These are phyloP conservation scores for Rhodotorula sp. DNA, from an alignment of 1,284 basidiomycete genomes.

Conservation along the genomic window DNA sequence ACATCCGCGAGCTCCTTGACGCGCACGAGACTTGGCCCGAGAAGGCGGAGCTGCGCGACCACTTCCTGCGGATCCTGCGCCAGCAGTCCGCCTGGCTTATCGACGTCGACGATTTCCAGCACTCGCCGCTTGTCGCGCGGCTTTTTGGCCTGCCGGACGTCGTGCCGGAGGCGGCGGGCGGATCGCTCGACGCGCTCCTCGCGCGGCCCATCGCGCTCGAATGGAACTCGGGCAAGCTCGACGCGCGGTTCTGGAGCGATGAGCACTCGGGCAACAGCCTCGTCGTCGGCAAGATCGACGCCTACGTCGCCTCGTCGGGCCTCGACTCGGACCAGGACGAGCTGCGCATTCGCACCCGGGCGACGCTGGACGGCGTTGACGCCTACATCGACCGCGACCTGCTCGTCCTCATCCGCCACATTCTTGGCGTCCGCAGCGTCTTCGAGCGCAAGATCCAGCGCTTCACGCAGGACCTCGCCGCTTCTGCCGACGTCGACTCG, in stretches of 20 bases:
- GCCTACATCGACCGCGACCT: constrained; percentile 32
- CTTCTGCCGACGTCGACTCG: background rate
- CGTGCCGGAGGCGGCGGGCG: background rate
- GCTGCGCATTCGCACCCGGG: constrained; percentile 8
- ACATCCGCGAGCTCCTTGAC: background rate
- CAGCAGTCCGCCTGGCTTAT: constrained; percentile 40
- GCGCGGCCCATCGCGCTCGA: background rate
- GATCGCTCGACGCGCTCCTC: background rate
- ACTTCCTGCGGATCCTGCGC: constrained; percentile 16
- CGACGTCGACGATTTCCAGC: constrained; percentile 31
- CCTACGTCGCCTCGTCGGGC: constrained; percentile 20
- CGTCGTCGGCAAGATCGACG: constrained; percentile 17
- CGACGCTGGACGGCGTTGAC: constrained; percentile 12
- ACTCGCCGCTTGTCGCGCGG: constrained; percentile 17
- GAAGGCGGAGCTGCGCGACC: background rate
- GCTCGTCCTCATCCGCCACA: constrained; percentile 37
- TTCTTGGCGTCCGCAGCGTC: constrained; percentile 26
- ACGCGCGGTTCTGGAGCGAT: constrained; percentile 24
- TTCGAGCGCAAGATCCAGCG: constrained; percentile 36
- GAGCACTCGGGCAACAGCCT: constrained; percentile 21
- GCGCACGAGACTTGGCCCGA: background rate
- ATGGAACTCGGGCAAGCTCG: constrained; percentile 6
- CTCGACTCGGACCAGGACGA: background rate
- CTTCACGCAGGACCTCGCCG: constrained; percentile 16
- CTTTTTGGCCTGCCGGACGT: constrained; percentile 11